Evolutionary conservation across 805 yeast genomes (phyloP).

Genomic region (Komagataella pseudopastoris): DNA sequence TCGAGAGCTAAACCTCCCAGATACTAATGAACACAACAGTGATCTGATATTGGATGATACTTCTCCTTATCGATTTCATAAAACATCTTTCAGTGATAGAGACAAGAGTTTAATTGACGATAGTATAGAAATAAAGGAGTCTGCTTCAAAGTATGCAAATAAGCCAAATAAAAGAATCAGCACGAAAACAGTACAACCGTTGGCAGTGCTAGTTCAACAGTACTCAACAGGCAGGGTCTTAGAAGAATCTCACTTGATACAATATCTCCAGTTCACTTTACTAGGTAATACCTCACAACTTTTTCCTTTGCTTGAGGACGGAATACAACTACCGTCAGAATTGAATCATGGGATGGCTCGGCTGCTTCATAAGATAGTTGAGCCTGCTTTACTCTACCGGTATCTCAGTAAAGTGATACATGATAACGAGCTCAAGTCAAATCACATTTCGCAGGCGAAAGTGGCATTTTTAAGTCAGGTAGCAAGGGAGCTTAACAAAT

Average conservation of each 20-base stretch:
- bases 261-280: conserved; percentile 37
- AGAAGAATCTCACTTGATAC: conserved; percentile 26
- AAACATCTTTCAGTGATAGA: neutral
- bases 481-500: conserved; percentile 21
- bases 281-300: conserved; percentile 50
- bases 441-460: conserved; percentile 34
- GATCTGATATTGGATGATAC: neutral
- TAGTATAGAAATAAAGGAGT: neutral
- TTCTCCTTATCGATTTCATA: neutral
- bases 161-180: neutral
- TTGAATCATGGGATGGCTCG: conserved; percentile 45
- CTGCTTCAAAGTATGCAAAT: neutral
- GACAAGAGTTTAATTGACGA: neutral
- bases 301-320: conserved; percentile 27
- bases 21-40: neutral
- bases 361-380: conserved; percentile 41
- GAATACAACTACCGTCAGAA: conserved; percentile 31
- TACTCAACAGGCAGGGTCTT: neutral
- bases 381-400: conserved; percentile 58
- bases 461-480: conserved; percentile 44
- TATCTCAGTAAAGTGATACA: conserved; percentile 20
- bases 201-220: neutral
- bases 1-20: neutral
- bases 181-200: neutral
- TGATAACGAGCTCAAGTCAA: conserved; percentile 12